Evolutionary conservation across 495 filamentous ascomycete species (phyloP).

Genomic region (Xylaria intraflava): DNA sequence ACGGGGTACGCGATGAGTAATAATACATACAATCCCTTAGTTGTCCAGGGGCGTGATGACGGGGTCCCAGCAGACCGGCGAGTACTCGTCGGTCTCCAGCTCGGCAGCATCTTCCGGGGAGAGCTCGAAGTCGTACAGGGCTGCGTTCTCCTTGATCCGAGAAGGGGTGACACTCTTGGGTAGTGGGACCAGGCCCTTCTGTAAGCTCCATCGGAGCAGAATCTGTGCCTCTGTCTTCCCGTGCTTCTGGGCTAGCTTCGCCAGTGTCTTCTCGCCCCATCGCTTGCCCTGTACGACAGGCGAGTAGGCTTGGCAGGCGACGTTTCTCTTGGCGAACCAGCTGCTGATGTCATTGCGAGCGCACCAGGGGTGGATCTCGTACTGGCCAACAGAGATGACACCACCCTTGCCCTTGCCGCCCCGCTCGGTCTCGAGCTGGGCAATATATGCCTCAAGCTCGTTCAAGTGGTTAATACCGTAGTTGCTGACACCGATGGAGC

Average conservation of each 20-base stretch:
- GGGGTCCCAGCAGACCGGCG: constrained; percentile 71
- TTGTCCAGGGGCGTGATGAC: constrained; percentile 34
- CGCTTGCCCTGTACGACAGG: constrained; percentile 65
- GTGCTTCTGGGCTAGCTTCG: constrained; percentile 59
- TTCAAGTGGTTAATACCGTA: constrained; percentile 64
- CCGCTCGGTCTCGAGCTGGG: constrained; percentile 51
- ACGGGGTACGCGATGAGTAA: background rate
- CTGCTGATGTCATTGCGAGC: constrained; percentile 65
- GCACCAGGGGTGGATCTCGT: constrained; percentile 90
- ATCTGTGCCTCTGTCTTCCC: constrained; percentile 72
- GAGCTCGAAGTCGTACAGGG: constrained; percentile 79
- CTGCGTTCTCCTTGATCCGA: constrained; percentile 68
- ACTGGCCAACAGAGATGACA: constrained; percentile 74
- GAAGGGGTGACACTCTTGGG: constrained; percentile 66
- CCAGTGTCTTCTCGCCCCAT: constrained; percentile 57
- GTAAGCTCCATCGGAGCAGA: constrained; percentile 78
- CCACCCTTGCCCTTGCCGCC: constrained; percentile 62
- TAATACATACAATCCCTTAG: constrained; percentile 4
- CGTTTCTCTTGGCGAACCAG: constrained; percentile 63
- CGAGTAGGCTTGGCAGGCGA: constrained; percentile 74
- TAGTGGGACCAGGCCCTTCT: constrained; percentile 68
- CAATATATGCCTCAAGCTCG: constrained; percentile 70
- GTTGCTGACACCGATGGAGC: constrained; percentile 60
- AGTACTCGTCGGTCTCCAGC: constrained; percentile 52
- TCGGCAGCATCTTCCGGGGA: constrained; percentile 50